phyloP scores from a whole-genome alignment of 2,329 filamentous ascomycete species.

The Drechmeria coniospora region DNA sequence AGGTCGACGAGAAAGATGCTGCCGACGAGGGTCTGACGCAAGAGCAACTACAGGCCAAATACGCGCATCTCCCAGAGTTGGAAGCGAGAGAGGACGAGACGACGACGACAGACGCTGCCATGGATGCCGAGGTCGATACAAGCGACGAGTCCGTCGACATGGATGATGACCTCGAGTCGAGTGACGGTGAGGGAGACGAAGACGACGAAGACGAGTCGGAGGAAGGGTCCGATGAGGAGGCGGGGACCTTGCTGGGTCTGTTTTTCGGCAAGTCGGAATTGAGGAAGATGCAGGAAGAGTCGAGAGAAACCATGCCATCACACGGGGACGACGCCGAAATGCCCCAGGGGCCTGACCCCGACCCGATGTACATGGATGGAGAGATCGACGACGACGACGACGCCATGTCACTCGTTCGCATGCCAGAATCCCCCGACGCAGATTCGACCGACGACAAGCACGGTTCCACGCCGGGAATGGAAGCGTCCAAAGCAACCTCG shows the following conservation, averaged over 20 bases:
- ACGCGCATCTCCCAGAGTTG: conserved; percentile 44
- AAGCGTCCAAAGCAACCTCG: no score
- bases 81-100: conserved; percentile 11
- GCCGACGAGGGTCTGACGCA: conserved; percentile 53
- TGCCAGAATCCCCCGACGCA: conserved; percentile 11
- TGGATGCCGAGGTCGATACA: conserved; percentile 29
- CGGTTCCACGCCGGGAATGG: no score
- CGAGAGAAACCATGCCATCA: conserved; percentile 7
- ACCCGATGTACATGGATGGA: conserved; percentile 9
- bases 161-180: conserved; percentile 50
- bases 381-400: conserved; percentile 16
- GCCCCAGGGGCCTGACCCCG: no score
- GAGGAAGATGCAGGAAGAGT: conserved; percentile 32
- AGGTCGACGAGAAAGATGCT: conserved; percentile 37
- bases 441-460: conserved; percentile 2
- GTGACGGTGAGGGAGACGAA: conserved; percentile 30
- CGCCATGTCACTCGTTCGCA: conserved; percentile 17
- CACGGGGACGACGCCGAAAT: conserved; percentile 12
- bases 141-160: conserved; percentile 53
- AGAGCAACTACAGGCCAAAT: conserved; percentile 54
- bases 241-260: conserved; percentile 35
- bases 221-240: conserved; percentile 26
- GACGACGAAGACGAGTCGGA: conserved; percentile 24
- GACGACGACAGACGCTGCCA: conserved; percentile 9
- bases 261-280: conserved; percentile 45